Evolutionary conservation across 305 asterid species (phyloP).

Genomic region (Euphrasia arctica): DNA sequence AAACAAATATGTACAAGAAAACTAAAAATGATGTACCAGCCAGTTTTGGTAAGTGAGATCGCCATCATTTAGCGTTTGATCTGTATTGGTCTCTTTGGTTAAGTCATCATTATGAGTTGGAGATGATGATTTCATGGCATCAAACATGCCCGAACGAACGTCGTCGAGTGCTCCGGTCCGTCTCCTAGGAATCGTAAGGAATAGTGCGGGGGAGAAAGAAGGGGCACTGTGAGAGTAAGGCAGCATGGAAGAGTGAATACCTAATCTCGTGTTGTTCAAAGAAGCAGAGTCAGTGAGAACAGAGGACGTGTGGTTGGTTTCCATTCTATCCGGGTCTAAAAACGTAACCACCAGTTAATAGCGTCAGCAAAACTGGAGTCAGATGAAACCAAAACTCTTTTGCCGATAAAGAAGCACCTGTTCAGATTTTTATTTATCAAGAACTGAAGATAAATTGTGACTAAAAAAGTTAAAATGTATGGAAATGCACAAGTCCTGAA

Average conservation of each 20-base stretch:
- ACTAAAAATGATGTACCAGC: conserved; percentile 49
- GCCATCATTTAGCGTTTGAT: conserved; percentile 40
- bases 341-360: conserved; percentile 13
- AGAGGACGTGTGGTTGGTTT: conserved; percentile 62
- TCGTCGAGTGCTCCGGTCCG: conserved; percentile 74
- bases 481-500: conserved; percentile 1
- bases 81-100: conserved; percentile 44
- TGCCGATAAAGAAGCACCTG: conserved; percentile 48
- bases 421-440: conserved; percentile 37
- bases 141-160: conserved; percentile 59
- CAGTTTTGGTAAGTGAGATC: conserved; percentile 60
- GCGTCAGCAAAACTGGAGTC: conserved; percentile 24
- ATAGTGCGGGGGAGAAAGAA: conserved; percentile 55
- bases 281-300: conserved; percentile 72
- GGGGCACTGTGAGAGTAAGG: conserved; percentile 60
- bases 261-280: conserved; percentile 53
- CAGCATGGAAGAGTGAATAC: conserved; percentile 58
- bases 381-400: conserved; percentile 21
- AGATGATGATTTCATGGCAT: conserved; percentile 91
- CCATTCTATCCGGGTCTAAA: conserved; percentile 39
- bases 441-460: conserved; percentile 27
- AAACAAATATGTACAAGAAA: conserved; percentile 25
- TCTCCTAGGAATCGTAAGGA: conserved; percentile 73
- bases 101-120: conserved; percentile 69
- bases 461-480: conserved; percentile 4